Conservation (phyloP, 1,284 basidiomycete genomes). For the Neotropicomus parvogracilis region DNA sequence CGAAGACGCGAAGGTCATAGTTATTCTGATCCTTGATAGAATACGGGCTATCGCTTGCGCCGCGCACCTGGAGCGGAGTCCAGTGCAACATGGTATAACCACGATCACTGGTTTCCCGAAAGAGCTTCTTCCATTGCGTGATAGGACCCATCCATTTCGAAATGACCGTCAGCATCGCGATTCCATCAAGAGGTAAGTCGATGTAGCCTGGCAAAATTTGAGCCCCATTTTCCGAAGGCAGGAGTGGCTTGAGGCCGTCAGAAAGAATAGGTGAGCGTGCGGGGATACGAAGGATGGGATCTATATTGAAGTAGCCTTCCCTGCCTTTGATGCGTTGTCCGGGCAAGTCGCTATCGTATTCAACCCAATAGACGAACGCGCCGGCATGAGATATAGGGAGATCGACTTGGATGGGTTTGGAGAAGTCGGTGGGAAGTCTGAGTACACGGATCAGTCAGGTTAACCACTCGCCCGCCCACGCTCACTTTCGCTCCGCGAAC, state of each 20-base stretch:
- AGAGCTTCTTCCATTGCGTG: slow-evolving; percentile 71
- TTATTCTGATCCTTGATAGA: slow-evolving; percentile 83
- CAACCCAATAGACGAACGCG: slow-evolving; percentile 90
- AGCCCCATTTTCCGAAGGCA: slow-evolving; percentile 47
- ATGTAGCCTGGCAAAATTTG: slow-evolving; percentile 48
- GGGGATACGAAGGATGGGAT: slow-evolving; percentile 78
- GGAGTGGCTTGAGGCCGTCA: slow-evolving; percentile 48
- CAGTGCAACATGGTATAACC: slow-evolving; percentile 97
- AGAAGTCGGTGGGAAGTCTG: slow-evolving; percentile 78
- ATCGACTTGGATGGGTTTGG: slow-evolving; percentile 88
- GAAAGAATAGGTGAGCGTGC: slow-evolving; percentile 71
- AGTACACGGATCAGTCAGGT: slow-evolving; percentile 13
- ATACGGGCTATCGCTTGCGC: slow-evolving; percentile 86
- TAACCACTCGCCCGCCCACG: not conserved
- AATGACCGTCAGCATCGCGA: slow-evolving; percentile 83
- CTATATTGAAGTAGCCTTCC: slow-evolving; percentile 93
- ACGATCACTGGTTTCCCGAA: slow-evolving; percentile 77
- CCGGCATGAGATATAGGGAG: slow-evolving; percentile 92
- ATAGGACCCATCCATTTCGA: slow-evolving; percentile 96
- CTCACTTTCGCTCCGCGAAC: slow-evolving; percentile 74
- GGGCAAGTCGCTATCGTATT: slow-evolving; percentile 68
- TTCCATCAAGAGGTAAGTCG: slow-evolving; percentile 77
- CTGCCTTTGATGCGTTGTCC: slow-evolving; percentile 70
- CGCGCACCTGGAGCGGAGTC: slow-evolving; percentile 88
- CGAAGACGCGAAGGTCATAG: slow-evolving; percentile 77